phyloP scores from a whole-genome alignment of 2,329 filamentous ascomycete species.

The Colletotrichum nymphaeae region DNA sequence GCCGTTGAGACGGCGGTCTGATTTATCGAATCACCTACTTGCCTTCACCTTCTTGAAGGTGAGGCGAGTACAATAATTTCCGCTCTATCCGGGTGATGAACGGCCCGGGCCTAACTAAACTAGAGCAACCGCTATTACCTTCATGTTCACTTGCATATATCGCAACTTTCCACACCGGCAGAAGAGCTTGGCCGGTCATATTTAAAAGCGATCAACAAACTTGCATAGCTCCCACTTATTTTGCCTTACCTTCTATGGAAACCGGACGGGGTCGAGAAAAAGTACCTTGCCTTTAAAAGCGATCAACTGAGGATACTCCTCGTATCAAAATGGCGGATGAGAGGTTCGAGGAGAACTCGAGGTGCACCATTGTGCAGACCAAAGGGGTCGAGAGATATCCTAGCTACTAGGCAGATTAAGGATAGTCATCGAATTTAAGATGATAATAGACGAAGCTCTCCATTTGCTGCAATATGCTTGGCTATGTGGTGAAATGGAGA shows the following conservation, averaged over 20 bases:
- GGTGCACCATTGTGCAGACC: background rate
- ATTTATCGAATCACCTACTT: background rate
- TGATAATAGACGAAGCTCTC: background rate
- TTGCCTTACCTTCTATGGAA: background rate
- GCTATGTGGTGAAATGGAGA: background rate
- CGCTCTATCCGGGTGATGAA: constrained; percentile 21
- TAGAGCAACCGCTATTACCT: constrained; percentile 29
- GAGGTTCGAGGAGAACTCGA: background rate
- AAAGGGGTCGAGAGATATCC: background rate
- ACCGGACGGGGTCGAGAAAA: background rate
- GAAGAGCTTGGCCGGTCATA: constrained; percentile 6
- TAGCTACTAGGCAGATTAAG: background rate
- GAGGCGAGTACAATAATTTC: background rate
- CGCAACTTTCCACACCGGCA: constrained; percentile 6
- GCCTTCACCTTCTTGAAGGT: no score
- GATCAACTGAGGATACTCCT: background rate
- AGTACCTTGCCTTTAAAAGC: background rate
- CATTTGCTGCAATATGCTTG: background rate
- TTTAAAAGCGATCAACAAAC: constrained; percentile 6
- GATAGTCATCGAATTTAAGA: background rate
- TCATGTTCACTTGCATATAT: constrained; percentile 27
- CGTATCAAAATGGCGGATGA: background rate
- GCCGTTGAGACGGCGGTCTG: background rate
- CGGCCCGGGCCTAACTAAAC: constrained; percentile 4
- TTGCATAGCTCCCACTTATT: constrained; percentile 12